A percentile compares a stretch with the other conserved stretches of the same genome.
Conservation (phyloP, 805 yeast genomes). For the Starmerella floricola region DNA sequence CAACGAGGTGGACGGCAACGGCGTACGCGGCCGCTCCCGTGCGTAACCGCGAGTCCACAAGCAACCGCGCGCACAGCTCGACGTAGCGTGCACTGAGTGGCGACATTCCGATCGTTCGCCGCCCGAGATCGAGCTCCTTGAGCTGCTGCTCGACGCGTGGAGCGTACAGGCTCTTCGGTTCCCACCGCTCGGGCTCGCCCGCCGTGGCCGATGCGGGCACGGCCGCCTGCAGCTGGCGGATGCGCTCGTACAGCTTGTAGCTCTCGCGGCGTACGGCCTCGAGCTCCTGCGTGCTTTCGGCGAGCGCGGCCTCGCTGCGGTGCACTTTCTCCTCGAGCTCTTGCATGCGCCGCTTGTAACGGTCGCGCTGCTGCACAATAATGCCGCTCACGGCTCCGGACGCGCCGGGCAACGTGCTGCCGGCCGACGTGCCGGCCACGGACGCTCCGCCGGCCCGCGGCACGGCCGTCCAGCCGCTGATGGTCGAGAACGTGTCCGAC, state of each 20-base stretch:
- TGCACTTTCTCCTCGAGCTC: constrained; percentile 76
- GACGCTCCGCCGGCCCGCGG: constrained; percentile 29
- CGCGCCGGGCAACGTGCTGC: constrained; percentile 18
- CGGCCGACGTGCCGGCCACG: constrained; percentile 2
- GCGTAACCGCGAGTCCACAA: constrained; percentile 17
- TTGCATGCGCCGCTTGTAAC: constrained; percentile 70
- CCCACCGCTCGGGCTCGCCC: constrained; percentile 39
- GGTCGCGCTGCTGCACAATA: constrained; percentile 86
- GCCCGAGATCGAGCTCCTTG: constrained; percentile 61
- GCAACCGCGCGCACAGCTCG: constrained; percentile 30
- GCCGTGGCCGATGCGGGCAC: constrained; percentile 48
- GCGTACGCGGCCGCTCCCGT: constrained; percentile 45
- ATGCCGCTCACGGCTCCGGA: constrained; percentile 43
- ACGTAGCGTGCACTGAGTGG: constrained; percentile 60
- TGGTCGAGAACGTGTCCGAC: constrained; percentile 25
- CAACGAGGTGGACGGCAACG: constrained; percentile 57
- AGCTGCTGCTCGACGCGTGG: constrained; percentile 77
- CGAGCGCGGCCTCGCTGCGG: constrained; percentile 40
- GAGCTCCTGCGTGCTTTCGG: constrained; percentile 54
- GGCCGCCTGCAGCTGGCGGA: constrained; percentile 24
- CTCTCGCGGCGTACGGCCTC: constrained; percentile 59
- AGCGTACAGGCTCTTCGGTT: constrained; percentile 53
- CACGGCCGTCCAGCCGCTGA: constrained; percentile 29
- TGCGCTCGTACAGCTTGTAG: constrained; percentile 64
- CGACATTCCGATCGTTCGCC: constrained; percentile 58